A percentile compares a stretch with the other conserved stretches of the same genome.
phyloP scores from a whole-genome alignment of 139 green algal species.

The Coccomyxa sp. region DNA sequence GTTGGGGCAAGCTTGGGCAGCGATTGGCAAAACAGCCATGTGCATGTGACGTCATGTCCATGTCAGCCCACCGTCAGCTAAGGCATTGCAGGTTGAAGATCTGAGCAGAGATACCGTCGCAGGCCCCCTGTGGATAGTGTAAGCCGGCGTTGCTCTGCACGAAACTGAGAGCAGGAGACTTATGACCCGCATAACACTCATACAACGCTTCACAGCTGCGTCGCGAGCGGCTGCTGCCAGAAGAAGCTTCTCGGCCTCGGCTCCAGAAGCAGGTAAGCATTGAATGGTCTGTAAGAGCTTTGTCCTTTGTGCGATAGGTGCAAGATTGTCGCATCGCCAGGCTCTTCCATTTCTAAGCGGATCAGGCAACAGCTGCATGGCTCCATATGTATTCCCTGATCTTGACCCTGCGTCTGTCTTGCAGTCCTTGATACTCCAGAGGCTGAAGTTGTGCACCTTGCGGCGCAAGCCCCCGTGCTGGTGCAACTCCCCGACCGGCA shows the following conservation, averaged over 20 bases:
- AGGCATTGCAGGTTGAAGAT: too few relatives aligned
- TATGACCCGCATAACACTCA: too few relatives aligned
- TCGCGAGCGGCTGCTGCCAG: too few relatives aligned
- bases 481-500: slow-evolving; percentile 52
- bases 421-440: background rate
- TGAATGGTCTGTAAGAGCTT: background rate
- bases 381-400: background rate
- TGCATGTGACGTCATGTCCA: too few relatives aligned
- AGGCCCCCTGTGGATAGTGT: too few relatives aligned
- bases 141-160: too few relatives aligned
- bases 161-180: too few relatives aligned
- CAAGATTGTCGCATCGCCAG: background rate
- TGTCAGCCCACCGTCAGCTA: too few relatives aligned
- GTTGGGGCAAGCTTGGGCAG: too few relatives aligned
- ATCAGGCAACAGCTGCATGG: background rate
- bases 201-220: background rate
- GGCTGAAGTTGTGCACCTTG: slow-evolving; percentile 6
- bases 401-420: background rate
- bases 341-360: too few relatives aligned
- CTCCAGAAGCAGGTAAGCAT: background rate
- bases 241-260: background rate
- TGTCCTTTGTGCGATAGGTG: background rate
- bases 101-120: too few relatives aligned
- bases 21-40: too few relatives aligned
- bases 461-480: slow-evolving; percentile 32